Evolutionary conservation across 2,329 filamentous ascomycete genomes (phyloP).

Genomic region (Rasamsonia emersonii): DNA sequence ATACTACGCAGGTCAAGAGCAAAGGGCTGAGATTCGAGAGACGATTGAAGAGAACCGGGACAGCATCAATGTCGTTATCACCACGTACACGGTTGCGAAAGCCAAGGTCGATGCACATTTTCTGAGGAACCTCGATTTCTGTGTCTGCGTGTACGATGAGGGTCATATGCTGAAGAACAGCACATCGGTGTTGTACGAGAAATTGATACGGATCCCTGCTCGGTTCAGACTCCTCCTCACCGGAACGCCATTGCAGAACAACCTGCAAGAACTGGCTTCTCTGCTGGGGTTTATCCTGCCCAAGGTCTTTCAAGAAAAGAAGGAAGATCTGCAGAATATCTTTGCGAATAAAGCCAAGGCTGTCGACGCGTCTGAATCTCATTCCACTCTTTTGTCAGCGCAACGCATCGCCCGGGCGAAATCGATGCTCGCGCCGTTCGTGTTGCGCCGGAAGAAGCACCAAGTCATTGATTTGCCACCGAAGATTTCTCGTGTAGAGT

Average conservation of each 20-base stretch:
- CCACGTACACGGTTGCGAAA: constrained; percentile 61
- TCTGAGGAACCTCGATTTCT: constrained; percentile 51
- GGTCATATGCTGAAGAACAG: constrained; percentile 90
- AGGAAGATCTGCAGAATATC: constrained; percentile 72
- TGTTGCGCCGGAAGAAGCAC: constrained; percentile 84
- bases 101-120: constrained; percentile 55
- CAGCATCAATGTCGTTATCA: constrained; percentile 62
- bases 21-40: constrained; percentile 60
- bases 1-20: constrained; percentile 62
- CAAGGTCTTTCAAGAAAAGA: constrained; percentile 64
- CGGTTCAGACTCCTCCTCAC: constrained; percentile 80
- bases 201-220: constrained; percentile 66
- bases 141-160: constrained; percentile 74
- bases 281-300: constrained; percentile 94
- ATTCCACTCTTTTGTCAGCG: constrained; percentile 75
- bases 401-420: constrained; percentile 81
- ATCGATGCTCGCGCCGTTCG: constrained; percentile 90
- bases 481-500: constrained; percentile 69
- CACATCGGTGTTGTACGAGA: constrained; percentile 70
- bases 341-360: constrained; percentile 90
- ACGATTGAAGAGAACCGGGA: constrained; percentile 55
- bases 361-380: constrained; percentile 54
- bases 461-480: constrained; percentile 81
- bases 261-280: constrained; percentile 82
- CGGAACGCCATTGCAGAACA: constrained; percentile 93